Evolutionary conservation across 2,329 filamentous ascomycete genomes (phyloP), one percentile per base, ranked within the genome.

Genomic region (Cytospora chrysosperma): DNA sequence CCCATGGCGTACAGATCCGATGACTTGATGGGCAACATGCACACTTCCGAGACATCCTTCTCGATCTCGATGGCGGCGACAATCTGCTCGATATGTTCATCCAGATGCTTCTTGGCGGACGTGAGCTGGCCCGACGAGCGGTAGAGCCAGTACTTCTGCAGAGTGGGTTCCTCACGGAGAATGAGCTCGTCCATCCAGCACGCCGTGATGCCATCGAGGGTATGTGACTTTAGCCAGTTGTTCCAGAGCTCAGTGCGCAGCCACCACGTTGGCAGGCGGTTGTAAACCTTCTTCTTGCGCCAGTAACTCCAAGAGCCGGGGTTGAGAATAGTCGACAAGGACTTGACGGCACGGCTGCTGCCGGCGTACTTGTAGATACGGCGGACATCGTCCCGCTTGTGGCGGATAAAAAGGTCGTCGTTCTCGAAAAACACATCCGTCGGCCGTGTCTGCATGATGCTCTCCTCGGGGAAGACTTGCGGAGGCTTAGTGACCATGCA

Each of bases 141-240:
- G 34, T 73, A 72, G 34, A 72, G 71, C 80, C 80, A 82, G 69
- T 82, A 82, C 10, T 72, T 72, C 12, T 71, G 68, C 7, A 82
- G 75, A 4, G 79, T 74, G 17, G 75, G 75, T 64, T 83, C 80
- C 65, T 76, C 71, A 15, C 81, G 75, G 2, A 83, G 70, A 15
- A 82, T 75, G 21, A 77, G 72, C 70, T 83, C 81, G 65, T 83
- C 81, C 70, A 82, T 75, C 76, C 79, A 82, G 63, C 80, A 79
- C 1, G 78, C 77, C 15, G 78, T 78, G 8, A 82, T 76, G 17
- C 78, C 81, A 56, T 83, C 81, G 15, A 83, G 73, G 34, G 76
- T 76, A 32, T 73, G 73, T 1, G 75, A 74, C 26, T 78, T 76
- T 56, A 81, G 78, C 81, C 81, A 83, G 17, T 75, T 73, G 63